A percentile compares a stretch with the other conserved stretches of the same genome.
Conservation (phyloP, 179 eudicot genomes). For the Vitellaria paradoxa region DNA sequence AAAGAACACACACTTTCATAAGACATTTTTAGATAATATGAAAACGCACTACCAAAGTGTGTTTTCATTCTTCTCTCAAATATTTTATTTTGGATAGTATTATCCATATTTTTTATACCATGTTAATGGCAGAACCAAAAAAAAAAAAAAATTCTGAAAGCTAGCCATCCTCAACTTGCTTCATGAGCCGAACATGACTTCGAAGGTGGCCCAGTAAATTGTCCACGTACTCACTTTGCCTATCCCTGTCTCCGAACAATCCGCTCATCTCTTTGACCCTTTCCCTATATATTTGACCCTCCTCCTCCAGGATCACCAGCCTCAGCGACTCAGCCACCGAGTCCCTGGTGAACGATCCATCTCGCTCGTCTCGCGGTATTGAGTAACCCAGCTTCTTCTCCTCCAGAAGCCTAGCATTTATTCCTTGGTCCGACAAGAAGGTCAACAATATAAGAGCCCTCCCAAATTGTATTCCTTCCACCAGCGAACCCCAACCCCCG, state of each 20-base stretch:
- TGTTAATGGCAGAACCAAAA: too few species aligned
- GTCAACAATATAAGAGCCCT: conserved; percentile 21
- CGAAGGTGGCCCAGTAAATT: conserved; percentile 11
- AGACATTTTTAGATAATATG: too few species aligned
- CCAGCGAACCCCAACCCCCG: conserved; percentile 36
- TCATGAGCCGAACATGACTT: too few species aligned
- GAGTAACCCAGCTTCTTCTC: conserved; percentile 38
- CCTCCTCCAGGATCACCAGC: conserved; percentile 31
- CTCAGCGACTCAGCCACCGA: conserved; percentile 40
- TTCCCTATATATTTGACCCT: conserved; percentile 28
- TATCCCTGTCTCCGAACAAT: conserved; percentile 21
- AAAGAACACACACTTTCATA: too few species aligned
- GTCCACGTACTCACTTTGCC: conserved; percentile 28
- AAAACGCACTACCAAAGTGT: too few species aligned
- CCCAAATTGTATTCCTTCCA: conserved; percentile 25
- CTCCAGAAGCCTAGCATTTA: conserved; percentile 36
- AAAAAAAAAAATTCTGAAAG: too few species aligned
- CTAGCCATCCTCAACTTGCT: too few species aligned
- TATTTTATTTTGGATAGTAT: too few species aligned
- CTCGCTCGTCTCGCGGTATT: conserved; percentile 40
- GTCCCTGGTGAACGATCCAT: conserved; percentile 37
- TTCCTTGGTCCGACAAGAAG: conserved; percentile 22
- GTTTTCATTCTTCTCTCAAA: too few species aligned
- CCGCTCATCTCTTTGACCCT: conserved; percentile 38
- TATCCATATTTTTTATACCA: too few species aligned